These are phyloP conservation scores for Hibiscus syriacus DNA, from an alignment of 345 rosid genomes.

Conservation along the genomic window DNA sequence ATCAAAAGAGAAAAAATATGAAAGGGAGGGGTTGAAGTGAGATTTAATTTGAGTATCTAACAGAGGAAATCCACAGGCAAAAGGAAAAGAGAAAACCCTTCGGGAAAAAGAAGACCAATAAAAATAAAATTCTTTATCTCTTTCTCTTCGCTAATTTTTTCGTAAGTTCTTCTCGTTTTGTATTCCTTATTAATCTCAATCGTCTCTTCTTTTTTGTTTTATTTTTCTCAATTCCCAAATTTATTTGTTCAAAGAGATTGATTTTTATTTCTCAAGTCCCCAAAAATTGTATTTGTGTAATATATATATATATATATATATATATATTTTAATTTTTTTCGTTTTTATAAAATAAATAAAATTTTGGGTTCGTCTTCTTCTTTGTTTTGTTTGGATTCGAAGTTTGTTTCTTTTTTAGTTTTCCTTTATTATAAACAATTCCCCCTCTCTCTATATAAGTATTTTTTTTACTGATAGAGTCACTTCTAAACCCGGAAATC, in stretches of 20 bases:
- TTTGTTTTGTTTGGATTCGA: slow-evolving; percentile 13
- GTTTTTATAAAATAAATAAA: neutral
- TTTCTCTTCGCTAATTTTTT: neutral
- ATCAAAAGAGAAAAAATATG: too few species aligned
- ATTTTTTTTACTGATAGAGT: slow-evolving; percentile 4
- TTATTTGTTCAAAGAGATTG: neutral
- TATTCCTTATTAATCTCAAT: neutral
- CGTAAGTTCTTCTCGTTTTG: neutral
- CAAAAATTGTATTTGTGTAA: neutral
- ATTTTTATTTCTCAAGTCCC: neutral
- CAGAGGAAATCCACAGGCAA: neutral
- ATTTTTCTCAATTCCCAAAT: neutral
- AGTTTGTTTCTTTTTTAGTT: neutral
- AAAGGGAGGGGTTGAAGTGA: neutral
- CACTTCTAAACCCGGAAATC: slow-evolving; percentile 12
- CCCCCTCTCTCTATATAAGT: neutral
- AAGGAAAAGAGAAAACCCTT: too few species aligned
- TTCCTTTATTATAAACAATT: neutral
- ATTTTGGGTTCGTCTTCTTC: neutral
- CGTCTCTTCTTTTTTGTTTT: neutral
- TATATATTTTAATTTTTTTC: too few species aligned
- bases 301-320: neutral
- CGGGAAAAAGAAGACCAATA: too few species aligned
- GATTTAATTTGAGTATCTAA: neutral
- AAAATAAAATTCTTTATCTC: too few species aligned